Conservation (phyloP, 495 filamentous ascomycete species). For the Choiromyces venosus region DNA sequence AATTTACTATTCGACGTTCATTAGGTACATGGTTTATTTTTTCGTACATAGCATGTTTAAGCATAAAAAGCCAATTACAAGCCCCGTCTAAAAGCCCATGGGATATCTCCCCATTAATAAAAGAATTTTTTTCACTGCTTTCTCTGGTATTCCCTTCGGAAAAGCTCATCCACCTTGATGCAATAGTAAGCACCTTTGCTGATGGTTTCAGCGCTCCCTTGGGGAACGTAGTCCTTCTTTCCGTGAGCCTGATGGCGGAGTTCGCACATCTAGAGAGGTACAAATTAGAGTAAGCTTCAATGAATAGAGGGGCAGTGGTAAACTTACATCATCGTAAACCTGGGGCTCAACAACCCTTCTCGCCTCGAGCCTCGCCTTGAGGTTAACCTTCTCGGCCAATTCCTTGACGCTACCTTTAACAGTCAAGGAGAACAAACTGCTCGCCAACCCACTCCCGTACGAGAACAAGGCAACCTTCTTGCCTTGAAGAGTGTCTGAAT, state of each 20-base stretch:
- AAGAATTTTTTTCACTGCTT: constrained; percentile 60
- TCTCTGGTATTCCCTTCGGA: constrained; percentile 78
- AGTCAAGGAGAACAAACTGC: constrained; percentile 82
- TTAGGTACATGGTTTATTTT: neutral
- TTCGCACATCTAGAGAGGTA: constrained; percentile 66
- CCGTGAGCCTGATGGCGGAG: constrained; percentile 91
- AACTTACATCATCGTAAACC: constrained; percentile 76
- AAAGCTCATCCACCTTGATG: constrained; percentile 86
- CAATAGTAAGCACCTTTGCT: constrained; percentile 80
- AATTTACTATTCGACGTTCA: neutral
- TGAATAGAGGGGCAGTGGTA: neutral
- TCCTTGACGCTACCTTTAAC: constrained; percentile 69
- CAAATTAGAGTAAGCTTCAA: constrained; percentile 28
- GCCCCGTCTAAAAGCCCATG: neutral
- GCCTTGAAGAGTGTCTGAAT: constrained; percentile 63
- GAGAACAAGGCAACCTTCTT: constrained; percentile 90
- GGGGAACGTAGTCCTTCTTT: constrained; percentile 79
- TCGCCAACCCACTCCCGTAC: constrained; percentile 89
- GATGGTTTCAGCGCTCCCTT: constrained; percentile 72
- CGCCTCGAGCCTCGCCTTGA: constrained; percentile 67
- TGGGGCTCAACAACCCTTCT: constrained; percentile 69
- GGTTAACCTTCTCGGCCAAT: constrained; percentile 71
- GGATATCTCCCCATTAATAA: constrained; percentile 11
- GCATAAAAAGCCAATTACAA: too few relatives aligned
- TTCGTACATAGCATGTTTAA: neutral